Conservation (phyloP, 257 asterid genomes). For the Primulina tabacum region DNA sequence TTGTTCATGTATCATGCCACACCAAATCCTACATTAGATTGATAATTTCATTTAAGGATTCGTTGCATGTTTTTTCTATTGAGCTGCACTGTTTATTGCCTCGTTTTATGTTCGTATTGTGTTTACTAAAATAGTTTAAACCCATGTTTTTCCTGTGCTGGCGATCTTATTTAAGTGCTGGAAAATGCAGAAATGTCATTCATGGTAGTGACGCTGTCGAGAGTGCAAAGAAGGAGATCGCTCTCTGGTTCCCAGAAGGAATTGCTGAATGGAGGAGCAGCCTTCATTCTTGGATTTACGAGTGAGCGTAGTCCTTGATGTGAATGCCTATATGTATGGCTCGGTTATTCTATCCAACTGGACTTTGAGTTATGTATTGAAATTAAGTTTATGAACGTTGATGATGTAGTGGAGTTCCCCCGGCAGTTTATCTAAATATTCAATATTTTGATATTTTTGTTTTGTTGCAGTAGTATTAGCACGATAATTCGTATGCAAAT, state of each 20-base stretch:
- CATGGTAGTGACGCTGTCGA: constrained; percentile 93
- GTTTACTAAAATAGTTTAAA: not conserved
- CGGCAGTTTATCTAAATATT: not conserved
- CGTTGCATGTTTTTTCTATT: not conserved
- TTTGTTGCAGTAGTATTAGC: not conserved
- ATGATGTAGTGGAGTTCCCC: not conserved
- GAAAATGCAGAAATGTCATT: constrained; percentile 69
- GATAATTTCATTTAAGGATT: not conserved
- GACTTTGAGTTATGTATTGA: constrained; percentile 22
- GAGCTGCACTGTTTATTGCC: not conserved
- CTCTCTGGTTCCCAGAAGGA: constrained; percentile 99
- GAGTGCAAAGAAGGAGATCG: constrained; percentile 85
- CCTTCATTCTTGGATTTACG: constrained; percentile 86
- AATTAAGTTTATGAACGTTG: constrained; percentile 6
- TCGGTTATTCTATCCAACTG: constrained; percentile 2
- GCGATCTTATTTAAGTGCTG: not conserved
- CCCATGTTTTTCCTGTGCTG: not conserved
- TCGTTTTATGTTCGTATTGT: not conserved
- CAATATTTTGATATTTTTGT: too few species aligned
- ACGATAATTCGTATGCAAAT: not conserved
- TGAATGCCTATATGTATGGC: not conserved
- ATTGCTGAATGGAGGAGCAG: constrained; percentile 81
- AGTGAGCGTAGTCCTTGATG: constrained; percentile 28
- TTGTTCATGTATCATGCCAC: not conserved
- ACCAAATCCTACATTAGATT: not conserved